Evolutionary conservation across 2,329 filamentous ascomycete genomes (phyloP), one percentile per base, ranked within the genome.

Genomic region (Curvularia sp.): DNA sequence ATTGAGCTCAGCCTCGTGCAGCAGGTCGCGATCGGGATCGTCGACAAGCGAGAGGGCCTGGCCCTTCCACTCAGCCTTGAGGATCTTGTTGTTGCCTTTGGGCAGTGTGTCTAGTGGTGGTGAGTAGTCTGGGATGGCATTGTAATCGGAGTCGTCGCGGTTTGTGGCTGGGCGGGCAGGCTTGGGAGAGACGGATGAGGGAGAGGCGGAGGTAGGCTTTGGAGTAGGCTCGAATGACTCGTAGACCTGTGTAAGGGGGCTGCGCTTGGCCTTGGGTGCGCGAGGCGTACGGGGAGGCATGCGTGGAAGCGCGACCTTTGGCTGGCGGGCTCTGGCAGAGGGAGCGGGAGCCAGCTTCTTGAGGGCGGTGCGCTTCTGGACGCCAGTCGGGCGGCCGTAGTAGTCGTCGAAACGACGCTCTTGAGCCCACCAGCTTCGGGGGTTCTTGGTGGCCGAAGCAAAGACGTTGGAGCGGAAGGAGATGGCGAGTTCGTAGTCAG

Each of bases 61-160:
- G 7, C 91, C 91, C 80, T 93, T 95, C 91, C 92, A 96, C 62
- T 96, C 92, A 26, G 91, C 88, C 81, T 93, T 94, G 67, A 95
- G 84, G 42, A 84, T 86, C 75, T 91, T 92, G 51, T 84, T 79
- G 69, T 88, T 88, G 65, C 81, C 80, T 47, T 73, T 69, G 7
- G 88, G 86, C 4, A 95, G 84, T 2, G 89, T 88, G 55, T 82
- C 79, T 42, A 88, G 72, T 0, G 90, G 87, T 44, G 92, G 92
- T 51, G 88, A 92, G 74, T 85, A 91, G 75, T 97, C 87, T 5
- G 85, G 84, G 31, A 96, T 82, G 3, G 86, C 81, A 46, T 84
- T 81, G 77, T 91, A 96, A 75, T 96, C 89, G 73, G 90, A 92
- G 74, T 96, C 92, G 75, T 95, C 92, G 33, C 91, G 85, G 68